phyloP scores from a whole-genome alignment of 164 flowering plant species.

The Stephania yunnanensis region DNA sequence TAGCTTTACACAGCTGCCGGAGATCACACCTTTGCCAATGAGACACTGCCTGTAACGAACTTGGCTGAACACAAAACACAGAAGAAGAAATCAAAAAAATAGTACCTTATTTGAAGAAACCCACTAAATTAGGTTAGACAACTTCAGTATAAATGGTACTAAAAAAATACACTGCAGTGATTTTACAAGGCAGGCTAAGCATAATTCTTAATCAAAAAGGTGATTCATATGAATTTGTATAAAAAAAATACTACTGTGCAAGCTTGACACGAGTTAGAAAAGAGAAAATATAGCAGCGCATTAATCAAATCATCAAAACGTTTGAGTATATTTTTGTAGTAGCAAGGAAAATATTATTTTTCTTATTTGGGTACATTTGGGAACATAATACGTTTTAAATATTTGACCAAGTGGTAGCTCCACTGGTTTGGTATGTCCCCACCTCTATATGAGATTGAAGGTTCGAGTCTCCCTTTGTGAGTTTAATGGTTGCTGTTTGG shows the following conservation, averaged over 20 bases:
- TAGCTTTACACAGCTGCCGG: slow-evolving; percentile 26
- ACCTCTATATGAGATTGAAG: too few species aligned
- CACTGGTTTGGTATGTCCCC: too few species aligned
- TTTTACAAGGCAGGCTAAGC: neutral
- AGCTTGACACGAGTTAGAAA: neutral
- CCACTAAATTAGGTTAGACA: neutral
- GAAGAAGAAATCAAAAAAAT: neutral
- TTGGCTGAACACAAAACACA: slow-evolving; percentile 31
- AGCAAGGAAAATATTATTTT: neutral
- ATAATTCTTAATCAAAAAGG: neutral
- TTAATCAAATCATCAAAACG: neutral
- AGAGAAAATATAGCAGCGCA: neutral
- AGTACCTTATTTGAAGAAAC: neutral
- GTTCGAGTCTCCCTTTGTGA: too few species aligned
- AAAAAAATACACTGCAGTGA: neutral
- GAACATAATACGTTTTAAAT: neutral
- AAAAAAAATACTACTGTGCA: neutral
- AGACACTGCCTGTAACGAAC: slow-evolving; percentile 23
- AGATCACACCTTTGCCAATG: slow-evolving; percentile 20
- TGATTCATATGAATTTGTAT: neutral
- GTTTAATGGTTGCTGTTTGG: too few species aligned
- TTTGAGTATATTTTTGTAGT: neutral
- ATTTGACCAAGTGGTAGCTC: too few species aligned
- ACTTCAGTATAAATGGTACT: neutral
- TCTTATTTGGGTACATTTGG: too few species aligned